phyloP scores from a whole-genome alignment of 2,329 filamentous ascomycete species.

The Dendryphion nanum region DNA sequence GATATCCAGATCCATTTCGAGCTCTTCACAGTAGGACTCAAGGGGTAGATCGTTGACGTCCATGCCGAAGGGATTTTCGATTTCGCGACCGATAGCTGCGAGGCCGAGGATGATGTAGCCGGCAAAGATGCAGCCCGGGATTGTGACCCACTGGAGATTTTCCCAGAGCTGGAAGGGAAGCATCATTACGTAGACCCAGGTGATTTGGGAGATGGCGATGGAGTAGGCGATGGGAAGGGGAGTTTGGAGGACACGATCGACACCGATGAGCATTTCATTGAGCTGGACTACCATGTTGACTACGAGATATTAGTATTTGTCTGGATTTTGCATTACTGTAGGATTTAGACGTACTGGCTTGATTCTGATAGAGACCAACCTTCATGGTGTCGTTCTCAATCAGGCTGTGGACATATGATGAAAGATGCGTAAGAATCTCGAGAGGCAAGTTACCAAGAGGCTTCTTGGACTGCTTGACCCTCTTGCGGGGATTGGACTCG shows the following conservation, averaged over 20 bases:
- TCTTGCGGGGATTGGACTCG: conserved; percentile 73
- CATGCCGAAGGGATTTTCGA: conserved; percentile 81
- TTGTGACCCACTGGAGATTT: conserved; percentile 68
- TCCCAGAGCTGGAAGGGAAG: conserved; percentile 77
- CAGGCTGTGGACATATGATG: conserved; percentile 63
- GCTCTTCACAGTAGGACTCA: conserved; percentile 72
- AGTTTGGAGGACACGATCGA: conserved; percentile 77
- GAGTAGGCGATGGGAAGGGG: conserved; percentile 80
- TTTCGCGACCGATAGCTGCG: conserved; percentile 72
- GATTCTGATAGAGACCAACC: conserved; percentile 59
- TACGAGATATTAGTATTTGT: not conserved
- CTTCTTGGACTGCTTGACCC: conserved; percentile 68
- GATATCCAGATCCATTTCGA: conserved; percentile 72
- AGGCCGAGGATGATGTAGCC: conserved; percentile 83
- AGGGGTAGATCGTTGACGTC: conserved; percentile 72
- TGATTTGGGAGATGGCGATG: conserved; percentile 83
- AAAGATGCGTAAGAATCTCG: conserved; percentile 74
- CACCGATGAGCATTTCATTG: conserved; percentile 70
- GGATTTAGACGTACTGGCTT: conserved; percentile 40
- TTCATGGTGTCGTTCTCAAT: conserved; percentile 56
- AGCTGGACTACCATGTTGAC: conserved; percentile 53
- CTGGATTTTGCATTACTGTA: conserved; percentile 2
- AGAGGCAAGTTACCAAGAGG: conserved; percentile 81
- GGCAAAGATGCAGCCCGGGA: conserved; percentile 68
- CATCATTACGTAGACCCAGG: conserved; percentile 78